Conservation (phyloP, 345 rosid genomes). For the Zanthoxylum bungeanum region DNA sequence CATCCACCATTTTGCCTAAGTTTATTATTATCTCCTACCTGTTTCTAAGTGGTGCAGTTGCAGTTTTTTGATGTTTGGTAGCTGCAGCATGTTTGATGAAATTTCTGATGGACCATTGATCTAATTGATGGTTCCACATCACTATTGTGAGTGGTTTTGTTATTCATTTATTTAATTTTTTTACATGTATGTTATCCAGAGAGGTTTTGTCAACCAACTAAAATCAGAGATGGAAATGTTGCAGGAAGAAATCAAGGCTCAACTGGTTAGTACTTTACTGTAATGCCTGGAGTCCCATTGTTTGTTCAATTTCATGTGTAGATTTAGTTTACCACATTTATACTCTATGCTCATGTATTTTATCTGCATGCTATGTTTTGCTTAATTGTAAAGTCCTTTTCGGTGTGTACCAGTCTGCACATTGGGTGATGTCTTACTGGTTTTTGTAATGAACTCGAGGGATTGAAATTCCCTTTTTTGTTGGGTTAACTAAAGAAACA, state of each 20-base stretch:
- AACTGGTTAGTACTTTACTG: slow-evolving; percentile 53
- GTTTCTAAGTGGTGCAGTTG: not conserved
- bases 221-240: slow-evolving; percentile 84
- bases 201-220: slow-evolving; percentile 86
- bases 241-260: slow-evolving; percentile 74
- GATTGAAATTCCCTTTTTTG: not conserved
- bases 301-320: slow-evolving; percentile 1
- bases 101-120: not conserved
- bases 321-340: slow-evolving; percentile 13
- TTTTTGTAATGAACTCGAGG: not conserved
- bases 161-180: not conserved
- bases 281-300: slow-evolving; percentile 1
- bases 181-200: slow-evolving; percentile 42
- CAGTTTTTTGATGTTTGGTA: not conserved
- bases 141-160: not conserved
- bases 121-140: not conserved
- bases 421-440: not conserved
- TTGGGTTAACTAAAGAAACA: not conserved
- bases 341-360: not conserved
- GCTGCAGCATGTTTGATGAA: slow-evolving; percentile 10
- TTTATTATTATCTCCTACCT: not conserved
- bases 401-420: not conserved
- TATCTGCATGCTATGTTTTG: not conserved
- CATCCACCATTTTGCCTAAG: not conserved
- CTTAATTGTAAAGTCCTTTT: slow-evolving; percentile 1